Evolutionary conservation across 2,329 filamentous ascomycete species (phyloP), one percentile per base, ranked within the genome.

Genomic region (Exophiala spinifera): DNA sequence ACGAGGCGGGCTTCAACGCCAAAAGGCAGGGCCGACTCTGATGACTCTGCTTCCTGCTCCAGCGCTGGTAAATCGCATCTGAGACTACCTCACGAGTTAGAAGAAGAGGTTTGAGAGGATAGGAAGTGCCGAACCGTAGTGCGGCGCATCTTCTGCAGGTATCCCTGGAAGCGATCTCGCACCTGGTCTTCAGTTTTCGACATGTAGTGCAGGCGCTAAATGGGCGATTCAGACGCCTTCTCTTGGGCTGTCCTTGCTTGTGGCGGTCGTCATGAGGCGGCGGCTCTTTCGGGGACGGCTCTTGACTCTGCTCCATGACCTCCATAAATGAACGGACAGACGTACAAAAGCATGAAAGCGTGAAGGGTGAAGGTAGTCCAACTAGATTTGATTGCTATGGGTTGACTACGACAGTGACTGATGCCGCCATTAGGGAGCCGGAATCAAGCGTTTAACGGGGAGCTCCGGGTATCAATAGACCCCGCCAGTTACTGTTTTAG

Each of bases 1-100:
- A 13, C 39, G 25, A 44, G 15, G 15, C 34, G 48, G 37, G 34
- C 48, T 14, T 36, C 48, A n/a, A 51, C 34, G 7, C 48, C 48
- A 25, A 51, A 40, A 25, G 37, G 23, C 19, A 31, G 48, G 19
- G 20, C 13, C 33, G 33, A 36, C 33, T 10, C 33, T 4, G 33
- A 36, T 4, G 33, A 36, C 3, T 36, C 33, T 11, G 33, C 33
- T 36, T 36, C 33, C 33, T 36, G 33, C 33, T 36, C 33, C 33
- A 36, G 33, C n/a, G 33, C 14, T 36, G 33, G 33, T 4, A 36
- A 11, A 11, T 36, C 33, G 33, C 33, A 36, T 3, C 14, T 36
- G 33, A 36, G 33, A 36, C 33, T 36, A 36, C 33, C 33, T 36
- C 33, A 36, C 33, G 33, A 36, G 33, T 36, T 10, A 36, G 33